These are phyloP conservation scores for Dillenia suffruticosa DNA, from an alignment of 164 flowering plant species.

Conservation along the genomic window DNA sequence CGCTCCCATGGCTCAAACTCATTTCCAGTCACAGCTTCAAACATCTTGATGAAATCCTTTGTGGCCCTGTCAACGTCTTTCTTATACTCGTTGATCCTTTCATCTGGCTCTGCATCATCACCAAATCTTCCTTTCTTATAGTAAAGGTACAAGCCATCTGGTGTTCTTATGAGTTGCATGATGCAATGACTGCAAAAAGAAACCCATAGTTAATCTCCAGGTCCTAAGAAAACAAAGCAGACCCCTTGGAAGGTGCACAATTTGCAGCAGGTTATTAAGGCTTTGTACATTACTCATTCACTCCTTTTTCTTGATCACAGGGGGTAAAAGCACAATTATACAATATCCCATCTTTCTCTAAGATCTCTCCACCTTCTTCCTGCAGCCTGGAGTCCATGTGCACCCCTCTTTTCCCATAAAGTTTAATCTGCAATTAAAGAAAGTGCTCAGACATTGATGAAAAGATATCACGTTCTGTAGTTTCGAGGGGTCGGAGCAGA, in stretches of 20 bases:
- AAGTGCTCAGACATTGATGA: background rate
- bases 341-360: slow-evolving; percentile 77
- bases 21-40: slow-evolving; percentile 73
- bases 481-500: too few species aligned
- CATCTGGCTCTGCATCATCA: slow-evolving; percentile 59
- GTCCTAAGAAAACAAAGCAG: too few species aligned
- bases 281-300: slow-evolving; percentile 43
- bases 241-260: background rate
- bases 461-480: background rate
- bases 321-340: slow-evolving; percentile 69
- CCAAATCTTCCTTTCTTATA: slow-evolving; percentile 65
- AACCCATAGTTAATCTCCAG: background rate
- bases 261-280: background rate
- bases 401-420: slow-evolving; percentile 71
- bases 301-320: slow-evolving; percentile 47
- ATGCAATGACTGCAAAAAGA: slow-evolving; percentile 48
- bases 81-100: slow-evolving; percentile 54
- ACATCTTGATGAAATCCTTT: slow-evolving; percentile 54
- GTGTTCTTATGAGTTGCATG: slow-evolving; percentile 61
- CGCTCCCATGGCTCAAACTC: slow-evolving; percentile 86
- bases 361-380: slow-evolving; percentile 62
- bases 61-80: slow-evolving; percentile 37
- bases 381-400: slow-evolving; percentile 62
- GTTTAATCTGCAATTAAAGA: slow-evolving; percentile 50
- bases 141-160: slow-evolving; percentile 58